These are phyloP conservation scores for Lenwebbia sp. DNA, from an alignment of 345 rosid species.

Conservation along the genomic window DNA sequence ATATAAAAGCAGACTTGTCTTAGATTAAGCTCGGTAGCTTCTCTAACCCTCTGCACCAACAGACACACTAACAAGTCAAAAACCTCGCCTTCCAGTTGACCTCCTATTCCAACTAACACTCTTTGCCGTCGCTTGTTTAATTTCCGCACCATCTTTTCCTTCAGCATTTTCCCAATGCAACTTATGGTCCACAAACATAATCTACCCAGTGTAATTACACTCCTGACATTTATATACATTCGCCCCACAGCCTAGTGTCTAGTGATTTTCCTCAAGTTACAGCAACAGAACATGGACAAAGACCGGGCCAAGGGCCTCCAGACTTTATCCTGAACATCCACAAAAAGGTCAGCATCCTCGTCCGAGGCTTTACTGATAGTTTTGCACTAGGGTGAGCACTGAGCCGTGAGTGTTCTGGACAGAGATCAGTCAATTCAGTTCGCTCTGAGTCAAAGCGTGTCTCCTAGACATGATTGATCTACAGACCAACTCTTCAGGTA, in stretches of 20 bases:
- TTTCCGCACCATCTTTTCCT: background rate
- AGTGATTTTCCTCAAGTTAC: background rate
- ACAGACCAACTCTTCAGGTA: background rate
- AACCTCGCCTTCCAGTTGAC: background rate
- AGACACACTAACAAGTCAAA: background rate
- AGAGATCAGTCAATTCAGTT: background rate
- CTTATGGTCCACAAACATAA: background rate
- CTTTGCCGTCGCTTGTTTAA: background rate
- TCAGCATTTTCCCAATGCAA: background rate
- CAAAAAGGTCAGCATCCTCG: background rate
- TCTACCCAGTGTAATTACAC: background rate
- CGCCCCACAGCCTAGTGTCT: background rate
- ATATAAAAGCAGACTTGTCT: background rate
- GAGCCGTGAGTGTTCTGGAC: background rate
- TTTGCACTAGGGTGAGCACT: background rate
- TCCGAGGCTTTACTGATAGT: background rate
- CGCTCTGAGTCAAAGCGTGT: background rate
- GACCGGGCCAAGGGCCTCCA: background rate
- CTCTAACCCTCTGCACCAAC: background rate
- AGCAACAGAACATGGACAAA: background rate
- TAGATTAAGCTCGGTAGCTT: background rate
- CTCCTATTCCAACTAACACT: background rate
- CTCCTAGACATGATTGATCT: background rate
- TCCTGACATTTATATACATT: background rate
- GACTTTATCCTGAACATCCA: background rate